Evolutionary conservation across 768 basidiomycete species (phyloP), one percentile per base, ranked within the genome.

Genomic region (Lentinula sp.): DNA sequence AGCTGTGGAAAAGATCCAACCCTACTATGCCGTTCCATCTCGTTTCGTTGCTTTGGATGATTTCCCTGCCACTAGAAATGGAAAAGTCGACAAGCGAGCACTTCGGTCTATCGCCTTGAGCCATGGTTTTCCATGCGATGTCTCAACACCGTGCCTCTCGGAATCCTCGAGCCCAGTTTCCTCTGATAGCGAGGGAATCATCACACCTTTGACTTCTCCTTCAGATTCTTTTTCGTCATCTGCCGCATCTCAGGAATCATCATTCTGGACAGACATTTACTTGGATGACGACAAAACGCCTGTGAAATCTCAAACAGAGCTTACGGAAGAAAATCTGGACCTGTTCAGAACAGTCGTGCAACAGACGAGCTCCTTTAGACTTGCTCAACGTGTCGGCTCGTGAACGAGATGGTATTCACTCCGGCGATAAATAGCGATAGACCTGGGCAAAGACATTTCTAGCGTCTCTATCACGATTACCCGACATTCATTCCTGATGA

Each of bases 11-110:
- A 68, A 70, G 55, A 66, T 75, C 1, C 78, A 80, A 65, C 77
- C 80, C 0, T 78, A 78, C 68, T 80, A 82, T 65, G 80, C 80
- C 2, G 78, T 81, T 0, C 80, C 80, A 7, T 74, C 73, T 1
- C 73, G 71, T 32, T 79, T 71, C 64, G 51, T 74, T 32, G 69
- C 73, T 2, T 66, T 79, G 42, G 69, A 69, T 49, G 65, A 70
- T 35, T 74, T 80, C 61, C 77, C 78, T 0, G 70, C 74, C 57
- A 81, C 80, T 6, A 71, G 70, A 43, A 77, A 77, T 60, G 76
- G 75, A 4, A 78, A 78, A 64, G 71, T 75, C 32, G 75, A 78
- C 69, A 76, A 76, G 63, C 70, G 73, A 28, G 68, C 66, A 2
- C 63, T 72, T 48, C 57, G 57, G 10, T 34, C 57, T 9, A 46